A percentile compares a stretch with the other conserved stretches of the same genome.
Conservation (phyloP, 495 filamentous ascomycete genomes). For the Bombardia bombarda region DNA sequence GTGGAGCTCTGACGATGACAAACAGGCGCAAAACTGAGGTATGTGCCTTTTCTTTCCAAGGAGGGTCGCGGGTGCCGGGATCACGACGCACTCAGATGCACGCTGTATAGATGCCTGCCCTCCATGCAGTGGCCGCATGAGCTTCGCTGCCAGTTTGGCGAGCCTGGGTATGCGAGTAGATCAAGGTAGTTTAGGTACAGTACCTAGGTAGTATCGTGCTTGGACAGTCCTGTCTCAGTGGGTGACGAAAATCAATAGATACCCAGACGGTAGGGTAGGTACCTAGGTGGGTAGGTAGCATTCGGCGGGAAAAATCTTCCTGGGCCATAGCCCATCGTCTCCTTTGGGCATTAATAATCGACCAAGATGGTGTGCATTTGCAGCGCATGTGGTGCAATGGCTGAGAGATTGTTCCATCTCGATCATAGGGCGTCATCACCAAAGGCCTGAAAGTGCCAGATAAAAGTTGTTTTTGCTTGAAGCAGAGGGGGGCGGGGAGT, state of each 20-base stretch:
- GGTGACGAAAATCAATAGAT: too few species aligned
- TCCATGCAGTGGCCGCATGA: slow-evolving; percentile 16
- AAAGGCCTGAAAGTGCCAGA: background rate
- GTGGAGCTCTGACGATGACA: slow-evolving; percentile 12
- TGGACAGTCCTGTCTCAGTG: too few species aligned
- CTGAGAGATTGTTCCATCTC: slow-evolving; percentile 3
- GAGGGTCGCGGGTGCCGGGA: slow-evolving; percentile 13
- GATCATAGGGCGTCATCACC: slow-evolving; percentile 1
- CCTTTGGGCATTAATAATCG: background rate
- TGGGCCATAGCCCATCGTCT: background rate
- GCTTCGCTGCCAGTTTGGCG: background rate
- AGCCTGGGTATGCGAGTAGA: too few species aligned
- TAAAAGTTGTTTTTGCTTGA: background rate
- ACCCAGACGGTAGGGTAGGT: too few species aligned
- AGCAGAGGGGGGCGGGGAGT: slow-evolving; percentile 11
- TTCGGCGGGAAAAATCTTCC: too few species aligned
- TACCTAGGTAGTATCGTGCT: too few species aligned
- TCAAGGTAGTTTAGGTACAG: too few species aligned
- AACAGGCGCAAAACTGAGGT: slow-evolving; percentile 7
- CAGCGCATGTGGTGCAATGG: too few species aligned
- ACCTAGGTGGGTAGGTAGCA: too few species aligned
- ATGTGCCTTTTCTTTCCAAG: slow-evolving; percentile 7
- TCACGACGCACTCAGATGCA: slow-evolving; percentile 10
- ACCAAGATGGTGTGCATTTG: slow-evolving; percentile 7
- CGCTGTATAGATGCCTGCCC: slow-evolving; percentile 11